These are phyloP conservation scores for Pleoardoris graminearum DNA, from an alignment of 2,329 filamentous ascomycete species.

Conservation along the genomic window DNA sequence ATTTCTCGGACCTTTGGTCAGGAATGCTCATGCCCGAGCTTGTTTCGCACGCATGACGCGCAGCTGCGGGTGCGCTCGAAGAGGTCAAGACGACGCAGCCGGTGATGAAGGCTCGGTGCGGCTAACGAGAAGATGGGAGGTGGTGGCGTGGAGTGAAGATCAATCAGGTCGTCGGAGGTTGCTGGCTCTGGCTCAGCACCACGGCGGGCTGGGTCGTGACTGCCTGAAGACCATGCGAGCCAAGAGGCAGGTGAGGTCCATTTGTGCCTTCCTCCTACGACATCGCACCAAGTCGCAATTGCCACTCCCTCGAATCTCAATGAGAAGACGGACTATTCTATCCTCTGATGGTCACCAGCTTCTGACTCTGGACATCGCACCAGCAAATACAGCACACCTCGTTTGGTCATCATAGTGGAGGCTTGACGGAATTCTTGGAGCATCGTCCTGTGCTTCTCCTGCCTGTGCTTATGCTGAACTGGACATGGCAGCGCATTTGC, in stretches of 20 bases:
- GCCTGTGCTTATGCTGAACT: no score
- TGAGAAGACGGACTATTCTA: background rate
- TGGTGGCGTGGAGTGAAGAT: background rate
- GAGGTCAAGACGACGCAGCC: conserved; percentile 2
- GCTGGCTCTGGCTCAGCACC: background rate
- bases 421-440: no score
- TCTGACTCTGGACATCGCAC: no score
- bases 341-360: no score
- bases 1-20: background rate
- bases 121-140: background rate
- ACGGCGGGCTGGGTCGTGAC: background rate
- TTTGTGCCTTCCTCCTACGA: conserved; percentile 8
- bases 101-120: background rate
- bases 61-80: background rate
- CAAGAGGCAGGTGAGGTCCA: conserved; percentile 1
- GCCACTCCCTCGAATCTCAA: background rate
- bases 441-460: no score
- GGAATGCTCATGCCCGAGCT: conserved; percentile 2
- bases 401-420: no score
- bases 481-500: background rate
- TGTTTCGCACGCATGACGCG: background rate
- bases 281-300: background rate
- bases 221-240: background rate
- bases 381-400: no score
- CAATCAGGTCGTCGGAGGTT: background rate